A percentile compares a stretch with the other conserved stretches of the same genome.
These are phyloP conservation scores for Kuraishia molischiana DNA, from an alignment of 805 yeast species.

Conservation along the genomic window DNA sequence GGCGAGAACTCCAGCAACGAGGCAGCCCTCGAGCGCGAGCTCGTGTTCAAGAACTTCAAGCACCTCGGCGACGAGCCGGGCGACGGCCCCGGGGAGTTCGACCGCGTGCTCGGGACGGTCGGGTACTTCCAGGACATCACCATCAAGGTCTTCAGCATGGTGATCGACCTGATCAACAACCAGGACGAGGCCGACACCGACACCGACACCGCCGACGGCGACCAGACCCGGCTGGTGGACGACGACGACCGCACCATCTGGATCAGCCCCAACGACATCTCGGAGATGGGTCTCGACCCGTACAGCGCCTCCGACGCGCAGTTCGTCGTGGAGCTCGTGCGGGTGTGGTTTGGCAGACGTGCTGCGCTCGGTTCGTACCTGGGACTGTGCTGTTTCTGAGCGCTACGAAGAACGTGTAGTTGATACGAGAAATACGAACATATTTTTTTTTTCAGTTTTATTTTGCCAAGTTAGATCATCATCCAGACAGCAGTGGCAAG, in stretches of 20 bases:
- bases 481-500: conserved; percentile 75
- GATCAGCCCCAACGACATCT: conserved; percentile 35
- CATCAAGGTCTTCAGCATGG: conserved; percentile 26
- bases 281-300: conserved; percentile 53
- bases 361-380: conserved; percentile 1
- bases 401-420: not conserved
- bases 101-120: conserved; percentile 21
- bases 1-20: conserved; percentile 46
- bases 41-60: conserved; percentile 1
- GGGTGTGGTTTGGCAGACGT: not conserved
- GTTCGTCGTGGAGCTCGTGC: conserved; percentile 31
- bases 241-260: conserved; percentile 9
- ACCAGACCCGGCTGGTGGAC: conserved; percentile 4
- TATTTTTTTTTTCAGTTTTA: conserved; percentile 2
- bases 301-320: conserved; percentile 32
- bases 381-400: conserved; percentile 1
- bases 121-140: conserved; percentile 46
- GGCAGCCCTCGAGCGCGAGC: conserved; percentile 23
- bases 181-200: conserved; percentile 9
- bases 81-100: conserved; percentile 10
- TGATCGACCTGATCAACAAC: conserved; percentile 27
- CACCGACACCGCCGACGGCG: conserved; percentile 6
- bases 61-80: not conserved
- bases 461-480: conserved; percentile 26
- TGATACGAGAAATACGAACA: not conserved